Evolutionary conservation across 2,329 filamentous ascomycete species (phyloP), one percentile per base, ranked within the genome.

Genomic region (Penicillium sp.): DNA sequence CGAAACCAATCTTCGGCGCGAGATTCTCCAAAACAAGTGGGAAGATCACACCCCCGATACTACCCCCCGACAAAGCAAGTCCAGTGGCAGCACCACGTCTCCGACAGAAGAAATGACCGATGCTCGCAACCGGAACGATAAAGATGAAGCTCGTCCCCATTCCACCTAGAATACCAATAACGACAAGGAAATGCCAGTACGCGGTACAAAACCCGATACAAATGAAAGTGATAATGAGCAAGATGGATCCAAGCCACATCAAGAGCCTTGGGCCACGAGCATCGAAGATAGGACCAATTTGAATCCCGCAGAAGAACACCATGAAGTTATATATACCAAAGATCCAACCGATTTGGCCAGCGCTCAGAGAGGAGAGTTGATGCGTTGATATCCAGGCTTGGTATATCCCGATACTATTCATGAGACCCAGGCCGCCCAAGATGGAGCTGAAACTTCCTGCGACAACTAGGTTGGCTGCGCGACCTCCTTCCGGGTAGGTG

Each of bases 401-500:
- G 2, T 76, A 60, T 10, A 72, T 68, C 0, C 71, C 72, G 4
- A 75, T 58, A 3, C 66, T 72, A 24, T 75, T 76, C 46, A 75
- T 56, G 18, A 76, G 32, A 5, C 76, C 76, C 52, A 77, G 72
- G 3, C 67, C 68, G 9, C 69, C 68, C 20, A 74, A 61, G 56
- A 77, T 72, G 21, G 67, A 65, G 60, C 68, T 74, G 61, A 69
- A 76, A 13, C 73, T 68, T 5, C 75, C 76, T 2, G 71, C 52
- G 0, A 77, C 76, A 1, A 77, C 74, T 0, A 73, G 65, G 73
- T 76, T 78, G 27, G 76, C 75, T 33, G 60, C 53, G 2, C 66
- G 51, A 0, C 75, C 75, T 13, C 76, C 75, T 52, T 78, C 76
- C 0, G 76, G 75, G 51, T 66, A 69, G 27, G 46, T 49, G 30